Evolutionary conservation across 2,329 filamentous ascomycete species (phyloP).

Genomic region (Sporothrix pseudoabietina): DNA sequence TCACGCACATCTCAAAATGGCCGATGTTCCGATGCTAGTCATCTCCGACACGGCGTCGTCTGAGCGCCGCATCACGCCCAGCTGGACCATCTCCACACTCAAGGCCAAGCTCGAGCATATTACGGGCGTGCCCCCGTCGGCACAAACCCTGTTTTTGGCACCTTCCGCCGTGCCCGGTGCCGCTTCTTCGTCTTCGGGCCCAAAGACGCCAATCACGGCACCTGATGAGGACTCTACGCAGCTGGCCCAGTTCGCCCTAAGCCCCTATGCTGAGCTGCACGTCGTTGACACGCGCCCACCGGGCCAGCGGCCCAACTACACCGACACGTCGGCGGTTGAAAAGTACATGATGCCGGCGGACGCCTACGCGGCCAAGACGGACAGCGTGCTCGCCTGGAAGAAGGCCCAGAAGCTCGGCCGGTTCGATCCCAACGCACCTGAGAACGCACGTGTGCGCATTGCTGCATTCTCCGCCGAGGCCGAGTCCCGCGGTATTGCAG

Average conservation of each 20-base stretch:
- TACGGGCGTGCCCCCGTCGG: slow-evolving; percentile 82
- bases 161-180: slow-evolving; percentile 39
- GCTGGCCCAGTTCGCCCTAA: slow-evolving; percentile 66
- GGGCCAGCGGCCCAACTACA: slow-evolving; percentile 74
- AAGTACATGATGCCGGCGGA: slow-evolving; percentile 88
- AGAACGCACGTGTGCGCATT: slow-evolving; percentile 71
- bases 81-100: slow-evolving; percentile 84
- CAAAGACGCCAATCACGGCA: slow-evolving; percentile 66
- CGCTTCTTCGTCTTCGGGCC: slow-evolving; percentile 46
- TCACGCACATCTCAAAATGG: slow-evolving; percentile 47
- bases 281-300: slow-evolving; percentile 79
- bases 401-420: slow-evolving; percentile 92
- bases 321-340: slow-evolving; percentile 76
- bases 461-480: slow-evolving; percentile 71
- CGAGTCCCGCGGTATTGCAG: slow-evolving; percentile 64
- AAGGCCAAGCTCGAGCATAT: slow-evolving; percentile 89
- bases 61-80: slow-evolving; percentile 87
- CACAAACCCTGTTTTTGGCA: slow-evolving; percentile 75
- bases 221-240: slow-evolving; percentile 66
- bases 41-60: slow-evolving; percentile 76
- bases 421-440: slow-evolving; percentile 83
- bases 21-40: slow-evolving; percentile 75
- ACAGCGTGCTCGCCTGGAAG: slow-evolving; percentile 95
- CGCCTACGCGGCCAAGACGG: slow-evolving; percentile 81
- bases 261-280: slow-evolving; percentile 75